Base-by-base conservation (phyloP, 2,329 filamentous ascomycete genomes). In the Nothophoma quercina region DNA sequence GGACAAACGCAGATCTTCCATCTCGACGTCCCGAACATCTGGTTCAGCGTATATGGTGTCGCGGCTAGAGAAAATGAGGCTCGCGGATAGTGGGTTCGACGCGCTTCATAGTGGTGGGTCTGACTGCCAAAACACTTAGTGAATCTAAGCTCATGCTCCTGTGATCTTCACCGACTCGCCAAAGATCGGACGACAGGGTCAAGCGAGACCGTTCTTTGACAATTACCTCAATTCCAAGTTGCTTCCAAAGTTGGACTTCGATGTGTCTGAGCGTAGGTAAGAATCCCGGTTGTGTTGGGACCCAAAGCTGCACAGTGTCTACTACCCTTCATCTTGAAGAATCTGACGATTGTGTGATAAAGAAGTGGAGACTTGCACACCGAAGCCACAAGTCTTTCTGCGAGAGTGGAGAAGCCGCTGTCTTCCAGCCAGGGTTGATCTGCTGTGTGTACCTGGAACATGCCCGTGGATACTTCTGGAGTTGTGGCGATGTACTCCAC, bases 31-130 rank as follows among this genome's bases (percentile, higher is more conserved):
- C 49, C 42, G 25, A 33, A 25, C n/a, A 36, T 28, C 19, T 35
- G 35, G 35, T 9, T 41, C 15, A 32, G 29, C 19, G 42, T 46
- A 46, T 42, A 46, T 46, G 42, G 42, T 43, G 38, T 48, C 16
- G 43, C 33, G 43, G 16, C 43, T 53, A 48, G 21, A 8, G 28
- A 34, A 10, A 29, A 21, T 43, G 50, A 53, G 38, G 43, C 32
- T 43, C 26, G 33, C 21, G 16, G 43, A 28, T 28, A 39, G 38
- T 38, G 43, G 33, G 6, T 19, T 39, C 22, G 38, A 33, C 13
- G 43, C 33, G 50, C 43, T 53, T 48, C 43, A 44, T 28, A 23
- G 13, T 34, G 39, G 50, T 44, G 50, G 50, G 43, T 53, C 50
- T 34, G 50, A 38, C 38, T 48, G 44, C 33, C 43, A 35, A 25